phyloP scores from a whole-genome alignment of 306 rosid genomes.

The Citrullus colocynthis region DNA sequence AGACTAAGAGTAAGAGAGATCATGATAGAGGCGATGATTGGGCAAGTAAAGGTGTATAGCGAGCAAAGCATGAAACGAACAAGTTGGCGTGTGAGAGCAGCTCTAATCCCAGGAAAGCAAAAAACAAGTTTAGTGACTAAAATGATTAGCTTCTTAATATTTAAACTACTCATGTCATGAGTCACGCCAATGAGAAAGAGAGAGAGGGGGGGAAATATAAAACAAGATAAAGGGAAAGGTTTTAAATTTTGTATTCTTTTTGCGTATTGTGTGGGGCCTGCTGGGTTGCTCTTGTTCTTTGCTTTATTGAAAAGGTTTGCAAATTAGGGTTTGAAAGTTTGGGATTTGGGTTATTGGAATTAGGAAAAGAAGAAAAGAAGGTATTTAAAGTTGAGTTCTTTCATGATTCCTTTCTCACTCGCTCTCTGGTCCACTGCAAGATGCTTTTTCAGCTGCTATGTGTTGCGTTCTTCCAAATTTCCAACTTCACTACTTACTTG shows the following conservation, averaged over 20 bases:
- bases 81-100: conserved; percentile 30
- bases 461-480: not conserved
- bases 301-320: conserved; percentile 56
- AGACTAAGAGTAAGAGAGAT: not conserved
- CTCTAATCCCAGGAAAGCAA: conserved; percentile 40
- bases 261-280: conserved; percentile 9
- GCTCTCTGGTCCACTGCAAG: not conserved
- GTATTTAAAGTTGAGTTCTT: conserved; percentile 38
- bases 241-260: conserved; percentile 9
- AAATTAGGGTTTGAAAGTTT: conserved; percentile 58
- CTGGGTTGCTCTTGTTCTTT: conserved; percentile 21
- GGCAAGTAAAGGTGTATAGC: not conserved
- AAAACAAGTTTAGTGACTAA: conserved; percentile 23
- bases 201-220: not conserved
- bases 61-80: conserved; percentile 15
- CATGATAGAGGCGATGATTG: conserved; percentile 13
- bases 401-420: conserved; percentile 31
- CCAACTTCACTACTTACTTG: not conserved
- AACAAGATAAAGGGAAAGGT: conserved; percentile 26
- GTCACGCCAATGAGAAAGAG: conserved; percentile 15
- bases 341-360: conserved; percentile 49
- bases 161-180: not conserved
- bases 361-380: conserved; percentile 36
- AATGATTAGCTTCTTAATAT: conserved; percentile 58
- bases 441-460: conserved; percentile 4